Evolutionary conservation across 805 yeast species (phyloP).

Genomic region (Pichia nanzhaoensis): DNA sequence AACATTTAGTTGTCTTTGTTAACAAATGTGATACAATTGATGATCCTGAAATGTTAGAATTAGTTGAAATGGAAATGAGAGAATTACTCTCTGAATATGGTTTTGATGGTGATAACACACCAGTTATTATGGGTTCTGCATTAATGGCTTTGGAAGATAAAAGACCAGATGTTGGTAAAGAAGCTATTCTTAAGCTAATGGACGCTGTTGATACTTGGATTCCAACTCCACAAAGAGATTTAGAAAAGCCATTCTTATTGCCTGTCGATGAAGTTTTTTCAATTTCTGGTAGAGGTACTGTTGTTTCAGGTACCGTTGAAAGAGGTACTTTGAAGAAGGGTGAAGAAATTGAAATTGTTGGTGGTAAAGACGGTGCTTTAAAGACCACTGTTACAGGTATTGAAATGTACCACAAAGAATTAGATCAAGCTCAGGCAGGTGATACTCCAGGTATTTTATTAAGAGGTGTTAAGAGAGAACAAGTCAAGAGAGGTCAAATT

Average conservation of each 20-base stretch:
- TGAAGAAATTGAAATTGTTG: conserved; percentile 97
- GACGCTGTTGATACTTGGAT: conserved; percentile 90
- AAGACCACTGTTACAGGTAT: conserved; percentile 97
- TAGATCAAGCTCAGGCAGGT: conserved; percentile 97
- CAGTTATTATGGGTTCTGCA: conserved; percentile 98
- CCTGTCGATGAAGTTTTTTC: conserved; percentile 97
- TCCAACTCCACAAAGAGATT: conserved; percentile 95
- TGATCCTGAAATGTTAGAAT: conserved; percentile 98
- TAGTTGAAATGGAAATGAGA: conserved; percentile 99
- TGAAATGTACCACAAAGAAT: conserved; percentile 99
- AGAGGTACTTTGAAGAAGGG: conserved; percentile 97
- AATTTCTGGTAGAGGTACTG: conserved; percentile 99
- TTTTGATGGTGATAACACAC: conserved; percentile 96
- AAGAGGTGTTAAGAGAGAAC: conserved; percentile 98
- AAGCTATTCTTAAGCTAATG: conserved; percentile 76
- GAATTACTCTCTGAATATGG: conserved; percentile 87
- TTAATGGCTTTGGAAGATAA: conserved; percentile 88
- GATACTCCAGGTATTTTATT: conserved; percentile 96
- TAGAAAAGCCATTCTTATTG: conserved; percentile 93
- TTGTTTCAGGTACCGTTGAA: conserved; percentile 98
- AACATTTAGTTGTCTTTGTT: conserved; percentile 92
- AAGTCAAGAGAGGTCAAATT: conserved; percentile 96
- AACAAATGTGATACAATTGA: conserved; percentile 97
- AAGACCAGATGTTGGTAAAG: conserved; percentile 85
- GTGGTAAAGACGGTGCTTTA: conserved; percentile 76